Base-by-base conservation (phyloP, 345 rosid species). In the Lepidium aucheri region DNA sequence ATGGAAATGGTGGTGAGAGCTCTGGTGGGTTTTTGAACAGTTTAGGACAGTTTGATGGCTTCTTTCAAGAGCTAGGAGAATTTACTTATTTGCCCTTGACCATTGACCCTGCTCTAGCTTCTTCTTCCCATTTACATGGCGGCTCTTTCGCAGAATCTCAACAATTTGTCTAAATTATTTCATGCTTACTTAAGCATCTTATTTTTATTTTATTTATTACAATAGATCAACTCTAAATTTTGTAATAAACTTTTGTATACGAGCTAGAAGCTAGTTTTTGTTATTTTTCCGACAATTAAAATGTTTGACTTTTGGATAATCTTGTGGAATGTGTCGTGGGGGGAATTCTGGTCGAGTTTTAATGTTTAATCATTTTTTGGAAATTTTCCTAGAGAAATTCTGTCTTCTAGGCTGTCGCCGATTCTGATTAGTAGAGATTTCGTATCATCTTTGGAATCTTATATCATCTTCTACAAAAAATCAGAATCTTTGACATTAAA, bases 41-140 rank as follows among this genome's bases (percentile, higher is more conserved):
- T 0, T 84, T 89, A 65, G 69, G 78, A 53, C 83, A 83, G 63
- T 78, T 84, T 53, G 90, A 86, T 58, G 90, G 88, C 0, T 80
- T 84, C 64, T 78, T 82, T 63, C 86, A 84, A 33, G 85, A 84
- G 7, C 78, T 84, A 56, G 80, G 68, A 63, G 88, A 83, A 68
- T 79, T 83, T 43, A 70, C 92, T 15, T 74, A 77, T 60, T 49
- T 78, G 22, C 84, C 86, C 67, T 45, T 74, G 71, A 83, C 80
- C 58, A 64, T 43, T 53, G 69, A 66, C 28, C 72, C 47, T 57
- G 2, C 38, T 2, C 12, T 43, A 61, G 53, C 54, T 4, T 34
- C 70, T 32, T 44, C 72, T 10, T 50, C 73, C 53, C 52, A 49
- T 43, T 60, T 58, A 30, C 51, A 39, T 68, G 43, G 13, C 73